Evolutionary conservation across 768 basidiomycete species (phyloP), one percentile per base, ranked within the genome.

Genomic region (Austroboletus eburneus): DNA sequence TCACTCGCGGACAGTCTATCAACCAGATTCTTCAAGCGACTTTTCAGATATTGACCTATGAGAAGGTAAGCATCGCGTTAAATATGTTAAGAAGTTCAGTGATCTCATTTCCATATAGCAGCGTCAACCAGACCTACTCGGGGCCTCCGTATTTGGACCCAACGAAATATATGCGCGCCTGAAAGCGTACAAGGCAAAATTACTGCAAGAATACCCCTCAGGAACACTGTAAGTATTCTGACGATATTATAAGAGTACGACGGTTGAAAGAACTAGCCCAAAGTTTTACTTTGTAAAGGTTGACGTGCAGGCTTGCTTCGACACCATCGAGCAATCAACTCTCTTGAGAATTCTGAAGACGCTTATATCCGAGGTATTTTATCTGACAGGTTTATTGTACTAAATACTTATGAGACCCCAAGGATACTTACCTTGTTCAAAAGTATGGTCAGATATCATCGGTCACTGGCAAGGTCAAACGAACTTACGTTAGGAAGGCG

Each of bases 221-320:
- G 79, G 78, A 10, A 66, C 56, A 30, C 45, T 89, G 89, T 91
- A 48, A 59, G 73, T 51, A 33, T 7, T n/a, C n/a, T 23, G n/a
- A n/a, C n/a, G n/a, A n/a, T 18, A 32, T 5, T 8, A 30, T 5
- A 6, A 36, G 27, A 24, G 22, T 7, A 22, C 2, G 24, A 33
- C 10, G 16, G 18, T 23, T 10, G 21, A 59, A 27, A 9, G 37
- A 40, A 46, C 7, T 42, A 95, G 94, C 30, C 91, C 94, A 0
- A 82, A 82, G 52, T 66, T 98, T 6, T 98, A 93, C 66, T 95
- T 99, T 57, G 94, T 93, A 42, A 99, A 99, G 65, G 80, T 96
- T 21, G 96, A 99, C 61, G 92, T 98, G 16, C 87, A 87, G 50
- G 85, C 95, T 7, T 96, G 93, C 56, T 99, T 97, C 71, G 96